A percentile compares a stretch with the other conserved stretches of the same genome.
These are phyloP conservation scores for Coriaria nepalensis DNA, from an alignment of 306 rosid genomes.

Conservation along the genomic window DNA sequence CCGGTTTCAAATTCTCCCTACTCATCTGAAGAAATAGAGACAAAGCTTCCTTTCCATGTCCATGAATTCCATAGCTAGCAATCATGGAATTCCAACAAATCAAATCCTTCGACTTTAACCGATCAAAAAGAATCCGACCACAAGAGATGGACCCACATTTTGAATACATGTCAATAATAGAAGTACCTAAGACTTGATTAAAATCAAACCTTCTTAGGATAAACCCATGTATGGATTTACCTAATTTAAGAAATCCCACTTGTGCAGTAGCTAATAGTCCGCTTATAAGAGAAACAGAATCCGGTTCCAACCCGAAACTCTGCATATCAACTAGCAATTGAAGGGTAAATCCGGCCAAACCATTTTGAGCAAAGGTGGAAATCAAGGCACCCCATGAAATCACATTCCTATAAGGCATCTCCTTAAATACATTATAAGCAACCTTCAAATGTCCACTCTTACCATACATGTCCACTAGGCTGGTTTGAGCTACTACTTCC, in stretches of 20 bases:
- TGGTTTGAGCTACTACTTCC: constrained; percentile 31
- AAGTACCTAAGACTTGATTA: constrained; percentile 26
- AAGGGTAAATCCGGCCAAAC: constrained; percentile 23
- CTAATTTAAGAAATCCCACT: constrained; percentile 25
- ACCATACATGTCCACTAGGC: constrained; percentile 32
- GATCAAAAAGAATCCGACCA: constrained; percentile 24
- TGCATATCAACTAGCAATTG: constrained; percentile 27
- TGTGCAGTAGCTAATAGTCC: constrained; percentile 34
- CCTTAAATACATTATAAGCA: constrained; percentile 21
- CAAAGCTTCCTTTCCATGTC: constrained; percentile 32
- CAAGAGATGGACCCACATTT: constrained; percentile 31
- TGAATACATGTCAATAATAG: constrained; percentile 34
- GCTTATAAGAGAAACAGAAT: constrained; percentile 20
- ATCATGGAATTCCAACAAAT: constrained; percentile 41
- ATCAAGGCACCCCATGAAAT: constrained; percentile 37
- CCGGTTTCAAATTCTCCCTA: constrained; percentile 19
- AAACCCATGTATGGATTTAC: constrained; percentile 30
- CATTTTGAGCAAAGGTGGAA: constrained; percentile 35
- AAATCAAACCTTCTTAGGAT: constrained; percentile 18
- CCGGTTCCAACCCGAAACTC: constrained; percentile 20
- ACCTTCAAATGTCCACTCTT: constrained; percentile 22
- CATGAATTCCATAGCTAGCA: constrained; percentile 31
- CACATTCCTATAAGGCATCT: constrained; percentile 22
- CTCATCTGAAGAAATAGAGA: constrained; percentile 27
- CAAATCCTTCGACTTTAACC: constrained; percentile 19